Conservation (phyloP, 805 yeast species). For the Candida multigemmis region DNA sequence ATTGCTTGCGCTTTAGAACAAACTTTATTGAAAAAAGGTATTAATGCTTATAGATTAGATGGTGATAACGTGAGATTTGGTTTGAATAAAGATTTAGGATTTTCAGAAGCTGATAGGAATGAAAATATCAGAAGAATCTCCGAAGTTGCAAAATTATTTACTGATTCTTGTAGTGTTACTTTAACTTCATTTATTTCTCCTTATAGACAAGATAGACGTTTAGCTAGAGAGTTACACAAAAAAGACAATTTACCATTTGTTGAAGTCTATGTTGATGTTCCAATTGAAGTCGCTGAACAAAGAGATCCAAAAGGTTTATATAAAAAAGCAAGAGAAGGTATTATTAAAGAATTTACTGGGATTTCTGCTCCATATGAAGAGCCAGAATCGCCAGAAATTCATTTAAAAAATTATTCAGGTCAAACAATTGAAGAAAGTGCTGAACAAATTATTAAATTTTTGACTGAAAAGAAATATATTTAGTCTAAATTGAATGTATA, state of each 20-base stretch:
- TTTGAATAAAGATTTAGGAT: slow-evolving; percentile 89
- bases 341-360: slow-evolving; percentile 91
- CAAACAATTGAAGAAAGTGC: slow-evolving; percentile 77
- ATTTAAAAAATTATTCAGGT: slow-evolving; percentile 59
- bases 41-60: slow-evolving; percentile 80
- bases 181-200: slow-evolving; percentile 92
- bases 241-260: slow-evolving; percentile 71
- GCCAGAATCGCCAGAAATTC: slow-evolving; percentile 78
- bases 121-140: slow-evolving; percentile 93
- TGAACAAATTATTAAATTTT: slow-evolving; percentile 56
- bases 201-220: slow-evolving; percentile 73
- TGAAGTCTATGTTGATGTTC: slow-evolving; percentile 90
- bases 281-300: slow-evolving; percentile 88
- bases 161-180: slow-evolving; percentile 83
- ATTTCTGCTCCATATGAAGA: slow-evolving; percentile 94
- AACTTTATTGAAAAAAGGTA: slow-evolving; percentile 56
- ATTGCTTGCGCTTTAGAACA: slow-evolving; percentile 93
- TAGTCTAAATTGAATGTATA: slow-evolving; percentile 2
- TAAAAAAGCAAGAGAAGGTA: slow-evolving; percentile 93
- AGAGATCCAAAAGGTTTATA: slow-evolving; percentile 97
- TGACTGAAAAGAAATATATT: slow-evolving; percentile 41
- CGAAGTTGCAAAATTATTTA: slow-evolving; percentile 89
- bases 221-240: slow-evolving; percentile 79
- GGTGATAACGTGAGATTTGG: slow-evolving; percentile 95
- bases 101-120: slow-evolving; percentile 83